Conservation (phyloP, 1,284 basidiomycete genomes). For the Xerocomus amazonicus region DNA sequence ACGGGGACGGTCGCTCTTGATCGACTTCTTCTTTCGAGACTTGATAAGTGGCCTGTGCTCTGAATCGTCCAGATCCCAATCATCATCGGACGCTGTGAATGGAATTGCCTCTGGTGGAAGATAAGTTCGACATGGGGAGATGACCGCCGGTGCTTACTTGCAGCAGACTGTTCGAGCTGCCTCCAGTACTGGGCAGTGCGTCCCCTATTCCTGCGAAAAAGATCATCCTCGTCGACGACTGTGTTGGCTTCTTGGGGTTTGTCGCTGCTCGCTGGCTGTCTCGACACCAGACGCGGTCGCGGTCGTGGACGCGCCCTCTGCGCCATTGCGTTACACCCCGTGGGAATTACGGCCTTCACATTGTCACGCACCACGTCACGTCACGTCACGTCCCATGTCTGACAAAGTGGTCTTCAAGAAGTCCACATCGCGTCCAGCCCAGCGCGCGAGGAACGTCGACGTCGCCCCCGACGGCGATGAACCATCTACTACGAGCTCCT, state of each 20-base stretch:
- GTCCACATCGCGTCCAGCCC: slow-evolving; percentile 50
- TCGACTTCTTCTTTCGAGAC: slow-evolving; percentile 37
- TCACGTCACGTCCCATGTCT: slow-evolving; percentile 29
- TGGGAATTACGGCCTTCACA: slow-evolving; percentile 42
- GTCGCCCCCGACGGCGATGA: slow-evolving; percentile 31
- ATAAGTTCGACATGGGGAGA: slow-evolving; percentile 11
- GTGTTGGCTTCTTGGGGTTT: slow-evolving; percentile 14
- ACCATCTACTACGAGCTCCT: slow-evolving; percentile 39
- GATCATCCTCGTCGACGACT: slow-evolving; percentile 54
- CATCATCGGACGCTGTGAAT: slow-evolving; percentile 13
- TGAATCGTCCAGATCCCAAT: slow-evolving; percentile 26
- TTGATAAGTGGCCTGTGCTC: slow-evolving; percentile 28
- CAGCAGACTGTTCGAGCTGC: slow-evolving; percentile 48
- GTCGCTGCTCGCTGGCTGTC: slow-evolving; percentile 10
- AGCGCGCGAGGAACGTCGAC: slow-evolving; percentile 46
- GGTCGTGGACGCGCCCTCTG: slow-evolving; percentile 43
- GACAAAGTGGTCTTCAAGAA: slow-evolving; percentile 51
- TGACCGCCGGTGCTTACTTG: slow-evolving; percentile 38
- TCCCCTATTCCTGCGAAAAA: slow-evolving; percentile 61
- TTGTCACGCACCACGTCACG: slow-evolving; percentile 33
- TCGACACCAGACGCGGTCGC: slow-evolving; percentile 45
- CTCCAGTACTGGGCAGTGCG: slow-evolving; percentile 55
- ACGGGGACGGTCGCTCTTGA: slow-evolving; percentile 29
- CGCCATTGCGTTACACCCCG: slow-evolving; percentile 30
- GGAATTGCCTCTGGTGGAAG: slow-evolving; percentile 22